Base-by-base conservation (phyloP, 768 basidiomycete species). In the Inosperma sp. region DNA sequence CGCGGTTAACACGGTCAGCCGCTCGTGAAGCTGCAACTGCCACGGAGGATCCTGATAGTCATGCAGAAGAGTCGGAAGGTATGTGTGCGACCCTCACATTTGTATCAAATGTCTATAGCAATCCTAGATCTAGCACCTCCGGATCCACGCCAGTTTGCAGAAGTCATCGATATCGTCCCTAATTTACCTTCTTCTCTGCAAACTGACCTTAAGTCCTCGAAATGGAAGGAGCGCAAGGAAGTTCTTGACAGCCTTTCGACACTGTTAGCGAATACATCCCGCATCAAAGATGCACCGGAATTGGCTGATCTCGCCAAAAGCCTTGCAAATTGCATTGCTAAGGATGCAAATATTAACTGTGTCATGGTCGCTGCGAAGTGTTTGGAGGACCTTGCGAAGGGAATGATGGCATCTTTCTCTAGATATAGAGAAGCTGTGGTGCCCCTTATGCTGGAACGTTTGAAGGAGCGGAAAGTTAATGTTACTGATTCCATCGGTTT, bases 201-300 rank as follows among this genome's bases (percentile, higher is more conserved):
- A 51, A 73, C 83, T 2, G 73, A 78, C 44, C 75, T 99, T 43
- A 79, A 83, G 19, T 98, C 96, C 4, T 83, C 91, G 0, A 97
- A 98, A 68, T 99, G 96, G 96, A 98, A 99, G 63, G 96, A 99
- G 57, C 82, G 92, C 33, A 93, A 97, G 62, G 89, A 94, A 59
- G 88, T 81, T 2, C 72, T 98, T 26, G 93, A 96, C 56, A 90
- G 91, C 22, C 75, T 95, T 19, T 74, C 83, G 37, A 78, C 79
- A 2, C 68, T 91, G 29, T 68, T 98, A 25, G 79, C 79, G 47
- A 71, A 81, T 7, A 78, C 85, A 3, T 83, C 86, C 10, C 80
- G 84, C 51, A 87, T 97, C 59, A 83, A 83, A 59, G 93, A 95
- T 59, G 75, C 83, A 2, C 72, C 85, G 6, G 89, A 89, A 61